phyloP scores from a whole-genome alignment of 106 monocot genomes.

The Cymbidium sinense region DNA sequence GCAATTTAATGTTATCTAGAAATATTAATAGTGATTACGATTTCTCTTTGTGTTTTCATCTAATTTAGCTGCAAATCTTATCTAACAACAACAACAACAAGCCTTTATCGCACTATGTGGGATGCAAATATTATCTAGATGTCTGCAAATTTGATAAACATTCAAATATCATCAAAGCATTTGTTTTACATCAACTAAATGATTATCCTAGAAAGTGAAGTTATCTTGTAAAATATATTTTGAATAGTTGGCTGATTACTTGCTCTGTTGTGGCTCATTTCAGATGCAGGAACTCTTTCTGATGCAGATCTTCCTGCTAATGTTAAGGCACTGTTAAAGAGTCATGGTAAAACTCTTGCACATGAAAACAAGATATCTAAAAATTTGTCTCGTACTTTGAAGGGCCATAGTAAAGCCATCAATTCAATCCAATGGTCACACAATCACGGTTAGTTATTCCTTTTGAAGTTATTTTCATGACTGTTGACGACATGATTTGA shows the following conservation, averaged over 20 bases:
- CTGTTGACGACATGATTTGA: constrained; percentile 1
- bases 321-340: constrained; percentile 24
- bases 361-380: constrained; percentile 16
- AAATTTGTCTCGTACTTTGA: constrained; percentile 32
- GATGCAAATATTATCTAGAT: neutral
- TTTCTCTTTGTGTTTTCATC: neutral
- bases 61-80: neutral
- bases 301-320: constrained; percentile 37
- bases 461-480: neutral
- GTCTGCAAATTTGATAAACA: neutral
- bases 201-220: neutral
- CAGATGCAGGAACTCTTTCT: constrained; percentile 52
- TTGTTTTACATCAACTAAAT: neutral
- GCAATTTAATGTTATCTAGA: neutral
- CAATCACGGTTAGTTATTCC: constrained; percentile 50
- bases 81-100: too few relatives aligned
- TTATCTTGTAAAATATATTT: neutral
- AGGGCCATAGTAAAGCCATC: constrained; percentile 58
- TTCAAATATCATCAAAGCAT: too few relatives aligned
- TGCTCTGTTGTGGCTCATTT: constrained; percentile 18
- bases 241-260: neutral
- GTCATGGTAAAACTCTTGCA: constrained; percentile 13
- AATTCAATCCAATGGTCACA: constrained; percentile 86
- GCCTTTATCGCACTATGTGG: too few relatives aligned
- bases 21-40: neutral